Evolutionary conservation across 257 asterid genomes (phyloP), one percentile per base, ranked within the genome.

Genomic region (Penstemon eatonii): DNA sequence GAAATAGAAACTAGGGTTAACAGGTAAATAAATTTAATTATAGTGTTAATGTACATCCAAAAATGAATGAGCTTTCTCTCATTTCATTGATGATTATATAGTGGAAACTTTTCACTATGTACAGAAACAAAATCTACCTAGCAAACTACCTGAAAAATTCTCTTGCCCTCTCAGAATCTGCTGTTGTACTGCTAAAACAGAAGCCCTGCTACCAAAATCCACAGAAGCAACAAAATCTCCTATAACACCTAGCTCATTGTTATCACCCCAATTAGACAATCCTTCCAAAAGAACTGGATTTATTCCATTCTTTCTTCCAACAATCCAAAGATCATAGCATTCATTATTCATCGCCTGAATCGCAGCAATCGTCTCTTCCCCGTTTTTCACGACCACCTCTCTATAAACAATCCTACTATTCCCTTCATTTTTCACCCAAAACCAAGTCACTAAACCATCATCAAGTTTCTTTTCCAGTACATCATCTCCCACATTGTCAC

Each of bases 401-500:
- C 82, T 64, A 66, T 92, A 92, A 39, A 69, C 68, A 10, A 92
- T 81, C 47, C 80, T 73, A 2, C 56, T 11, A 19, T 83, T 87
- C 7, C 79, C 81, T 75, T 89, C 96, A 13, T 88, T 82, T 69
- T 92, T 92, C 82, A 92, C 95, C 98, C 96, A 89, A 68, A 92
- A 92, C 85, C 89, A 81, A 3, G 92, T 89, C 49, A 92, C 92
- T 25, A 87, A 19, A 19, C 89, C 95, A 66, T 92, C 98, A 69
- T 89, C 98, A 3, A 92, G 90, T 71, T 86, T 87, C 89, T 85
- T 89, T 78, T 92, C 98, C 67, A 79, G 55, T 63, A 63, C 70
- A 7, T 63, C 51, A 25, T 89, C 97, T 3, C 91, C 95, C 58
- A 63, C 82, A 2, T 69, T 68, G 0, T 81, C 81, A 0, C 74